Percentiles rank a stretch among this genome's conserved stretches.
phyloP scores from a whole-genome alignment of 768 basidiomycete genomes.

The Grammothele lineata region DNA sequence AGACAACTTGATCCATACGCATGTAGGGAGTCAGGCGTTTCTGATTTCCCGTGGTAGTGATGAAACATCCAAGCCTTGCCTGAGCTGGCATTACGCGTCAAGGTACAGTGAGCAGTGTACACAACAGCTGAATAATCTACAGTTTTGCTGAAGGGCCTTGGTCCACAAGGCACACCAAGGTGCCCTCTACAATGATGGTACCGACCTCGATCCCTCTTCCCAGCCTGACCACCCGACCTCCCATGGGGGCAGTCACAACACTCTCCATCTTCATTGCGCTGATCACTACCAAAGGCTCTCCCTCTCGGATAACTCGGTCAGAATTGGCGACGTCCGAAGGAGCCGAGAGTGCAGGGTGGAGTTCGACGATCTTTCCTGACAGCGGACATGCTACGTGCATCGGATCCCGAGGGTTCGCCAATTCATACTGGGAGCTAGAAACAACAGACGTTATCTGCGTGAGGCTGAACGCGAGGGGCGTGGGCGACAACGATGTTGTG shows the following conservation, averaged over 20 bases:
- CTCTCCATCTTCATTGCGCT: slow-evolving; percentile 19
- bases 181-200: slow-evolving; percentile 8
- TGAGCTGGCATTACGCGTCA: too few relatives aligned
- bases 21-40: too few relatives aligned
- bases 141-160: too few relatives aligned
- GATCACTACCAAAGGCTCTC: slow-evolving; percentile 9
- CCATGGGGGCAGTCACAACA: slow-evolving; percentile 2
- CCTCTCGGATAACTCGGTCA: background rate
- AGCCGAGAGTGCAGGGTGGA: slow-evolving; percentile 7
- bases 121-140: too few relatives aligned
- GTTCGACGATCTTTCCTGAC: slow-evolving; percentile 15
- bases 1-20: too few relatives aligned
- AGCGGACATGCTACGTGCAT: slow-evolving; percentile 10
- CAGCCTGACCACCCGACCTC: slow-evolving; percentile 4
- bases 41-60: too few relatives aligned
- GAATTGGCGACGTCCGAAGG: background rate
- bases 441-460: slow-evolving; percentile 4
- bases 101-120: too few relatives aligned
- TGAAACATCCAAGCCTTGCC: too few relatives aligned
- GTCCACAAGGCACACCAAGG: slow-evolving; percentile 7
- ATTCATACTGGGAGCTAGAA: slow-evolving; percentile 4
- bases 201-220: slow-evolving; percentile 13
- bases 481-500: slow-evolving; percentile 9
- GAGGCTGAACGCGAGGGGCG: slow-evolving; percentile 10
- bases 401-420: slow-evolving; percentile 7